Conservation (phyloP, 495 filamentous ascomycete genomes). For the Durotheca rogersii region DNA sequence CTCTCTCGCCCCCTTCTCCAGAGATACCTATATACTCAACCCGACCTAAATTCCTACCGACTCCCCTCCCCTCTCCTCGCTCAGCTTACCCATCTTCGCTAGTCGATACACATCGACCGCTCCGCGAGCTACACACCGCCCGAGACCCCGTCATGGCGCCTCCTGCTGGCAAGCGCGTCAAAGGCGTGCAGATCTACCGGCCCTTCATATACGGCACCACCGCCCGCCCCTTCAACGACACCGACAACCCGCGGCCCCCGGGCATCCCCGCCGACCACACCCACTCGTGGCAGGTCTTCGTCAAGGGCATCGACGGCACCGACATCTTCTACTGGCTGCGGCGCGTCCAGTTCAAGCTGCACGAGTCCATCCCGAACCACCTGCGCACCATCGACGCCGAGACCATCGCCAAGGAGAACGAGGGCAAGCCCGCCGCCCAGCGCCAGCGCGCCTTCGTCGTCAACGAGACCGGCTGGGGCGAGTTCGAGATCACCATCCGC, state of each 20-base stretch:
- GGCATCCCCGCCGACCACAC: conserved; percentile 83
- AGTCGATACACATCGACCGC: too few species aligned
- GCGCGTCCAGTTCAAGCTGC: conserved; percentile 95
- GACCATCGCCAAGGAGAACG: conserved; percentile 50
- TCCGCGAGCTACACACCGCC: neutral
- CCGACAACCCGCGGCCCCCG: conserved; percentile 57
- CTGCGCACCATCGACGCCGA: conserved; percentile 67
- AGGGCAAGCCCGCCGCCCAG: conserved; percentile 54
- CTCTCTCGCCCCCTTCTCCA: too few species aligned
- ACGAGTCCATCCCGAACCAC: conserved; percentile 89
- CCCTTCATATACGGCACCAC: conserved; percentile 83
- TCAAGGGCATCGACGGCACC: conserved; percentile 78
- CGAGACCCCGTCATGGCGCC: conserved; percentile 52
- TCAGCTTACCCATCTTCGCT: too few species aligned
- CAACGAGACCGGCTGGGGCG: conserved; percentile 92
- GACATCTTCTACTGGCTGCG: conserved; percentile 95
- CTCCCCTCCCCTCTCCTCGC: too few species aligned
- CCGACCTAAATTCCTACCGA: too few species aligned
- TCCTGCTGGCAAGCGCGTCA: conserved; percentile 55
- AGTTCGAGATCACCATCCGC: conserved; percentile 94
- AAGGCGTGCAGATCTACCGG: conserved; percentile 73
- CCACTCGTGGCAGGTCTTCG: conserved; percentile 91
- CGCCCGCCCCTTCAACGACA: conserved; percentile 68
- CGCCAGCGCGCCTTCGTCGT: conserved; percentile 63
- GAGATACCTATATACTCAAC: too few species aligned